Evolutionary conservation across 2,329 filamentous ascomycete genomes (phyloP), one percentile per base, ranked within the genome.

Genomic region (Rutstroemia sp.): DNA sequence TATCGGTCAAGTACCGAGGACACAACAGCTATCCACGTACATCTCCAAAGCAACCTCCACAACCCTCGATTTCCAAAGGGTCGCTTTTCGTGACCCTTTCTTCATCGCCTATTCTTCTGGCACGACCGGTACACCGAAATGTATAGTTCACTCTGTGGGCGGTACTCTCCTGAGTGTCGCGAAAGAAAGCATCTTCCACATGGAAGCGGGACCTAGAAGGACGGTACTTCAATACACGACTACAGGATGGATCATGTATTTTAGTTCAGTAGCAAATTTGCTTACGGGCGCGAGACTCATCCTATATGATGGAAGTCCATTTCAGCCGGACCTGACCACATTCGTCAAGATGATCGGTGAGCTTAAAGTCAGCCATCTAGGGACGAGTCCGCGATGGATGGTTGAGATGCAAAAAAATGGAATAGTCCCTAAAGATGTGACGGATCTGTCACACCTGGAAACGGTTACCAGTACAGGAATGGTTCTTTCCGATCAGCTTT

Each of bases 181-280:
- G 42, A 85, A 92, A 67, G 89, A 95, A 68, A 75, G 73, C 1
- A 70, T 67, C 21, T 65, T 85, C 21, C 80, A 85, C 61, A 69
- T 73, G 6, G 73, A 78, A 49, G 63, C 76, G 44, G 69, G 69
- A 0, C 67, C 75, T 0, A 68, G 73, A 1, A 76, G 69, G 16
- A 73, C 76, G 0, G 67, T 72, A 8, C 61, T 85, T 36, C 82
- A 86, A 65, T 85, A 82, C 64, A 86, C 78, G 0, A 80, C 78
- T 0, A 90, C 87, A 0, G 87, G 88, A 0, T 95, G 89, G 89
- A 94, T 95, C 71, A 95, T 95, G 89, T 94, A 92, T 67, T 73
- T 91, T 8, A 72, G 76, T 2, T 80, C 78, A 39, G 74, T 89
- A 0, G 75, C 77, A 19, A 74, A 76, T 4, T 74, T 92, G 7